Evolutionary conservation across 495 filamentous ascomycete genomes (phyloP), one percentile per base, ranked within the genome.

Genomic region (Aspergillus nidulans): DNA sequence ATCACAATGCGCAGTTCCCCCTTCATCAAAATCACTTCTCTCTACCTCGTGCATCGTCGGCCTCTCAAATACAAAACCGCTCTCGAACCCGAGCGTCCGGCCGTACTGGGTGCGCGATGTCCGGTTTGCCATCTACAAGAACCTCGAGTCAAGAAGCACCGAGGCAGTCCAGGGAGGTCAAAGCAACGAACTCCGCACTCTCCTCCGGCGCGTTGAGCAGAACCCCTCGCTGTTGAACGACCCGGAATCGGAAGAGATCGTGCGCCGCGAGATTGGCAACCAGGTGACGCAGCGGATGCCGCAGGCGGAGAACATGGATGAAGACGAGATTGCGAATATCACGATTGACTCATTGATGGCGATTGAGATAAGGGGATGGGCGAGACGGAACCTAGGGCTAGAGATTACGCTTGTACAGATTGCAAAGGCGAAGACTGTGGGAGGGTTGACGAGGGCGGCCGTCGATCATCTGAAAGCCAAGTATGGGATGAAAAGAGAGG

Each of bases 341-440:
- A 30, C 46, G 15, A 46, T 54, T 8, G 52, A 54, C n/a, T 54
- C 52, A 20, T 28, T 54, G 18, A 34, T 54, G 18, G 28, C 28
- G 3, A 46, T 54, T 38, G 52, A 54, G 52, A 38, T 54, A 16
- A 18, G 28, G 30, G 21, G 28, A 21, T 54, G 52, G 52, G 20
- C 19, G 30, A 46, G 42, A 15, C 20, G 30, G 20, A 38, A 38
- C 39, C 21, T 54, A 12, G 42, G 18, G 42, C 15, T 54, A 4
- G 42, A 54, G 28, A 47, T 54, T 26, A 47, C 42, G 13, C 18
- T 54, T 12, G 42, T 34, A 7, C 25, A 54, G 19, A 54, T 54
- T 26, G 15, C 42, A 4, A 54, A 39, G 20, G 52, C 52, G 30
- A 23, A 44, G 28, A 54, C 52, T 0, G 52, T 54, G 42, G 42